These are phyloP conservation scores for Macroventuria anomochaeta DNA, from an alignment of 2,329 filamentous ascomycete species.

Conservation along the genomic window DNA sequence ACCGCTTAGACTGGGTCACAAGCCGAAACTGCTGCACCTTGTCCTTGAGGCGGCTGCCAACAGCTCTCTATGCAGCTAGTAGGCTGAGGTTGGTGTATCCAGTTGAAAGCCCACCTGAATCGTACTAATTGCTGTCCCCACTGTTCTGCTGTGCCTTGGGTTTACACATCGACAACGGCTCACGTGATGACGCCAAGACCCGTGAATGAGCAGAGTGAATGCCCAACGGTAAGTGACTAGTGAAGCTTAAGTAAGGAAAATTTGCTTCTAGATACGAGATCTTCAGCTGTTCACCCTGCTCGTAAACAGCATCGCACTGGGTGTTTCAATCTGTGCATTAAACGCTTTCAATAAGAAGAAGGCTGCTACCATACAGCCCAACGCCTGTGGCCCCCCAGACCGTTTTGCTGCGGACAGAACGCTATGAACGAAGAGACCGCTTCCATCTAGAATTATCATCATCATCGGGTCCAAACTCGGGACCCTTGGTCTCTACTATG, in stretches of 20 bases:
- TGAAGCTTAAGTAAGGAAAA: too few species aligned
- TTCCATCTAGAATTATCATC: constrained; percentile 13
- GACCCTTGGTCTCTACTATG: constrained; percentile 2
- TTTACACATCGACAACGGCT: background rate
- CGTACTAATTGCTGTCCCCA: constrained; percentile 2
- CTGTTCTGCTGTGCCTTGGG: constrained; percentile 2
- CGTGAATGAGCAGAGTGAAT: background rate
- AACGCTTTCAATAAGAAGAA: constrained; percentile 31
- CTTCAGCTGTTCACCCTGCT: background rate
- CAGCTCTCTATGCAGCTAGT: constrained; percentile 10
- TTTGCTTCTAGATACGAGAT: background rate
- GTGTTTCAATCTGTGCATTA: constrained; percentile 16
- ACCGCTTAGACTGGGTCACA: constrained; percentile 26
- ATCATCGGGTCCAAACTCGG: background rate
- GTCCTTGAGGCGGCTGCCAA: constrained; percentile 2
- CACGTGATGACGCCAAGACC: constrained; percentile 8
- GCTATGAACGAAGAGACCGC: constrained; percentile 33
- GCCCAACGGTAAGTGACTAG: too few species aligned
- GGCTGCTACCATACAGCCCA: constrained; percentile 25
- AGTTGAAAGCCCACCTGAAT: background rate
- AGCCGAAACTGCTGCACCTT: background rate
- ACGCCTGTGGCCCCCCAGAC: constrained; percentile 33
- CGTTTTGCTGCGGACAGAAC: constrained; percentile 37
- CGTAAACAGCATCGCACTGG: background rate
- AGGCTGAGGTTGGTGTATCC: background rate